Base-by-base conservation (phyloP, 2,329 filamentous ascomycete genomes). In the Cladosporium sp. region DNA sequence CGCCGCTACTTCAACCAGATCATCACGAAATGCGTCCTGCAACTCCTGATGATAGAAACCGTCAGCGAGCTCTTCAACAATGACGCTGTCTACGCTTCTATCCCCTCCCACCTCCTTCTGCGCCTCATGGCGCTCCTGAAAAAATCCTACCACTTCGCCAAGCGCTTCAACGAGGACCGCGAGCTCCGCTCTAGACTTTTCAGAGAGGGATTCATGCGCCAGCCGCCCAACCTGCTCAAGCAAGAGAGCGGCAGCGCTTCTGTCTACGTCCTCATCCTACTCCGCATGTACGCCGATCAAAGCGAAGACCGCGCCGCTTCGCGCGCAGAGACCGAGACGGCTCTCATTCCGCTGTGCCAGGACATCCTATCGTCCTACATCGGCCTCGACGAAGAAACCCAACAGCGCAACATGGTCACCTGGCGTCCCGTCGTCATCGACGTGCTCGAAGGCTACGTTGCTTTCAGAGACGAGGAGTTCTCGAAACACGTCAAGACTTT, bases 121-220 rank as follows among this genome's bases (percentile, higher is more conserved):
- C 87, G 92, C 2, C 80, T 99, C 13, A 99, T 99, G 95, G 85
- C 84, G 1, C 81, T 99, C 1, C 81, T 99, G 28, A 99, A 99
- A 76, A 94, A 95, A 71, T 94, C 89, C 25, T 99, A 96, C 75
- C 86, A 95, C 59, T 99, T 99, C 66, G 94, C 95, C 44, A 92
- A 95, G 69, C 89, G 88, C 66, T 99, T 99, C 80, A 99, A 99
- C 73, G 91, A 91, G 62, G 92, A 99, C 75, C 96, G 96, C 74
- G 94, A 97, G 64, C 80, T 99, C 36, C 86, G 94, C 45, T 96
- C 96, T 82, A 85, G 90, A 17, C 80, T 99, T 17, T 99, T 95
- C 91, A 83, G 91, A 51, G 94, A 99, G 72, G 94, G 95, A 0
- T 99, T 99, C 80, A 99, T 99, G 94, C 96, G 96, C 76, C 94